A percentile compares a stretch with the other conserved stretches of the same genome.
Evolutionary conservation across 2,329 filamentous ascomycete genomes (phyloP).

Genomic region (Leptographium procerum): DNA sequence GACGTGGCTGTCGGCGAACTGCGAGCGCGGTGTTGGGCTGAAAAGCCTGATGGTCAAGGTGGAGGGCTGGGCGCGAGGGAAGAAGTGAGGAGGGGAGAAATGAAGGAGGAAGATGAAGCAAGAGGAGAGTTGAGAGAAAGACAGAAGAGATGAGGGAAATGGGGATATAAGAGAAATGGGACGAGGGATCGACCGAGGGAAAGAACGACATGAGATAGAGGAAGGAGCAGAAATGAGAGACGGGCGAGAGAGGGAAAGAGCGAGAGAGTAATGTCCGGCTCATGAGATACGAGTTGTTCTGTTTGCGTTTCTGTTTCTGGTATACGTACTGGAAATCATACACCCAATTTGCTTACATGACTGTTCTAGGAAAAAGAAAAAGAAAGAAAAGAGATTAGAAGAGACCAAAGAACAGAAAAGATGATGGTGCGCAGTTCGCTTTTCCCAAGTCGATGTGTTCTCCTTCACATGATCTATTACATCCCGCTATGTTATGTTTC

Average conservation of each 20-base stretch:
- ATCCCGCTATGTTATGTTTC: background rate
- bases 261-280: background rate
- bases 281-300: background rate
- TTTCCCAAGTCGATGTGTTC: no score
- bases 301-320: background rate
- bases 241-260: background rate
- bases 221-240: background rate
- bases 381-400: no score
- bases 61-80: slow-evolving; percentile 35
- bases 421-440: no score
- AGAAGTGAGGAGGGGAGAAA: slow-evolving; percentile 14
- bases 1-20: slow-evolving; percentile 65
- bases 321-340: no score
- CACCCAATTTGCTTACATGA: no score
- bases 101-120: background rate
- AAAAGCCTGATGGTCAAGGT: slow-evolving; percentile 57
- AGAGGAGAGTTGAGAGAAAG: background rate
- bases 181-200: no score
- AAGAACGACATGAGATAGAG: no score
- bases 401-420: no score
- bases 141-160: background rate
- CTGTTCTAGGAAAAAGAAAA: no score
- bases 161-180: background rate
- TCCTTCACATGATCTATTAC: no score
- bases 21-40: slow-evolving; percentile 68